Conservation (phyloP, 73 alveolate species). For the Stentor roeselii region DNA sequence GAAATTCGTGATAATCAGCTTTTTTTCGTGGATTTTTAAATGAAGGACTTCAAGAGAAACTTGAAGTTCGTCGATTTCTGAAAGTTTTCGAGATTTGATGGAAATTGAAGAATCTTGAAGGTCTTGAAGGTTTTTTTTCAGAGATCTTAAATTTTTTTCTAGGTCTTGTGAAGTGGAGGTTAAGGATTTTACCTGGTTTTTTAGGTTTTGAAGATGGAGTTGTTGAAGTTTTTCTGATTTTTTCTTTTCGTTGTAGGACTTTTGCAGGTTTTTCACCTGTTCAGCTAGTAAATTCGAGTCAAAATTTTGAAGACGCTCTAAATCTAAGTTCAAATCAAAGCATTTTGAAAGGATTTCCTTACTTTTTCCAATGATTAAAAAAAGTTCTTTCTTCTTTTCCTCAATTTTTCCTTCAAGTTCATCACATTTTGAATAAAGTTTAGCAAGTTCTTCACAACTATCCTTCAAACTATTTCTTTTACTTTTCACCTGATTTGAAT, state of each 20-base stretch:
- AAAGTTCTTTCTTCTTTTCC: background rate
- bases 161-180: background rate
- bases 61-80: background rate
- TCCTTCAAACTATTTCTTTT: background rate
- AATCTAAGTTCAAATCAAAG: background rate
- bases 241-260: background rate
- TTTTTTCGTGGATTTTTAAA: background rate
- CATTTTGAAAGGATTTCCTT: constrained; percentile 2
- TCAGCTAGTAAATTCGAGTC: background rate
- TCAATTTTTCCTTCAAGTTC: background rate
- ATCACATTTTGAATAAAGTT: background rate
- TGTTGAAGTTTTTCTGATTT: background rate
- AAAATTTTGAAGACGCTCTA: background rate
- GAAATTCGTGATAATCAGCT: background rate
- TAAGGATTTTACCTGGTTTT: background rate
- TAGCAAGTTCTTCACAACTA: background rate
- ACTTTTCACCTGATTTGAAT: background rate
- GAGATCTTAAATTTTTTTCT: background rate
- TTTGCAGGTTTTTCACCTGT: background rate
- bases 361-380: background rate
- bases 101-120: background rate
- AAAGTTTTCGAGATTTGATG: background rate
- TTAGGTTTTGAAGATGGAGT: background rate
- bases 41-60: background rate
- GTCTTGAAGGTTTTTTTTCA: background rate